These are phyloP conservation scores for Talaromyces sp. DNA, from an alignment of 2,329 filamentous ascomycete species.

Conservation along the genomic window DNA sequence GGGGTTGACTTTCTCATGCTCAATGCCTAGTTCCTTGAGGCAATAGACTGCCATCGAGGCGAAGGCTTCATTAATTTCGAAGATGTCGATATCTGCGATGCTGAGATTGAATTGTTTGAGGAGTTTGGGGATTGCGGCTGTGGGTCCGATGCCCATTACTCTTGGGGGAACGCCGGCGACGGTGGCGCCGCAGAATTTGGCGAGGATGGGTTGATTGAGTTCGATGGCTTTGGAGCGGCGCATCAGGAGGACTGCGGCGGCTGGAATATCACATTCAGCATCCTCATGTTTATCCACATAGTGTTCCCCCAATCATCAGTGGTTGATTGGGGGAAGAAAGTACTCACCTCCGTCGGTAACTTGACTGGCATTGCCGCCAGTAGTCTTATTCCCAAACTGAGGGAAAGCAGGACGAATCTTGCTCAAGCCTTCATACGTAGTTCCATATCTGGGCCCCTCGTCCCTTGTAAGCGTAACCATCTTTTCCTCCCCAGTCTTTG, in stretches of 20 bases:
- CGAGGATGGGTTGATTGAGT: conserved; percentile 84
- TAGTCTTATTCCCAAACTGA: conserved; percentile 78
- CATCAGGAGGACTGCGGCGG: conserved; percentile 86
- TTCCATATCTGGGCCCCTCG: conserved; percentile 86
- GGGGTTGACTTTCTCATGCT: conserved; percentile 75
- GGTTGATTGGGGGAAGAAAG: background rate
- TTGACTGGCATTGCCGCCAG: conserved; percentile 90
- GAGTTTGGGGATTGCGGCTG: conserved; percentile 69
- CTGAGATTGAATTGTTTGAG: conserved; percentile 71
- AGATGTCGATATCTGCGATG: conserved; percentile 77
- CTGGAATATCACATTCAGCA: conserved; percentile 34
- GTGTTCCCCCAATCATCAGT: too few relatives aligned
- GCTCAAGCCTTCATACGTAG: conserved; percentile 71
- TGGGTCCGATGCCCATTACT: conserved; percentile 81
- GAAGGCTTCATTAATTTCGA: conserved; percentile 97
- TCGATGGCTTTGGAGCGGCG: conserved; percentile 83
- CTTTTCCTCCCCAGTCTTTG: conserved; percentile 72
- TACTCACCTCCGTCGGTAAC: conserved; percentile 78
- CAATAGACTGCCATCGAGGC: conserved; percentile 98
- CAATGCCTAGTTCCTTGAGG: conserved; percentile 59
- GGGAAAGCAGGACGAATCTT: conserved; percentile 92
- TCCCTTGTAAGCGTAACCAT: conserved; percentile 76
- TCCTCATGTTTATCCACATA: too few relatives aligned
- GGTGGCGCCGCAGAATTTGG: conserved; percentile 89
- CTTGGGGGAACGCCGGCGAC: conserved; percentile 84